Evolutionary conservation across 176 grass and related monocot genomes (phyloP), one percentile per base, ranked within the genome.

Genomic region (Aegilops speltoides): DNA sequence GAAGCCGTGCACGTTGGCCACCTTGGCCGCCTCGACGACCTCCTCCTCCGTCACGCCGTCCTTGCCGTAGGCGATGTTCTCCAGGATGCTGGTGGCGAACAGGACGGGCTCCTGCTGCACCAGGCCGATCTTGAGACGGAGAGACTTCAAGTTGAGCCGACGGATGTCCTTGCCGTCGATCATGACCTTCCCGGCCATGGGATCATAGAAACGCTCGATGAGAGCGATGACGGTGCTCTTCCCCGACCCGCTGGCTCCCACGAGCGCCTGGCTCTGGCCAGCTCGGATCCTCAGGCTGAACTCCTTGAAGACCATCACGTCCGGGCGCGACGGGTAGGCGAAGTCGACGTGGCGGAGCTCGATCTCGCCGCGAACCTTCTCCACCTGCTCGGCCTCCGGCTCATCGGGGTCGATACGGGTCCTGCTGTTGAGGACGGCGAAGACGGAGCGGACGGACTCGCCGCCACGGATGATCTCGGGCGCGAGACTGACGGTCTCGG

Each of bases 21-120:
- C 90, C 64, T 89, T 91, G 28, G 95, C 92, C 0, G 95, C 93
- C 63, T 92, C 92, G 10, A 97, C 7, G 1, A 97, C 87, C 24
- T 95, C 82, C 87, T 88, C 86, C 78, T 91, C 95, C 33, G 90
- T 95, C 8, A 81, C 90, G 43, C 86, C 88, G 65, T 97, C 95
- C 74, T 77, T 80, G 14, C 95, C 95, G 50, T 97, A 97, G 2
- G 90, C 90, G 76, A 97, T 97, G 95, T 97, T 97, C 65, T 97
- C 95, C 17, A 91, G 33, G 77, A 97, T 97, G 92, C 82, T 89
- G 46, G 86, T 32, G 15, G 95, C 92, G 78, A 97, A 97, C 48
- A 97, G 88, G 11, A 88, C 92, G 4, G 95, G 92, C 81, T 97
- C 92, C 88, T 97, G 95, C 89, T 97, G 92, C 79, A 97, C 95